Percentiles rank a stretch among this genome's conserved stretches.
These are phyloP conservation scores for Geranomyces michiganensis DNA, from an alignment of 192 early-diverging fungal species.

Conservation along the genomic window DNA sequence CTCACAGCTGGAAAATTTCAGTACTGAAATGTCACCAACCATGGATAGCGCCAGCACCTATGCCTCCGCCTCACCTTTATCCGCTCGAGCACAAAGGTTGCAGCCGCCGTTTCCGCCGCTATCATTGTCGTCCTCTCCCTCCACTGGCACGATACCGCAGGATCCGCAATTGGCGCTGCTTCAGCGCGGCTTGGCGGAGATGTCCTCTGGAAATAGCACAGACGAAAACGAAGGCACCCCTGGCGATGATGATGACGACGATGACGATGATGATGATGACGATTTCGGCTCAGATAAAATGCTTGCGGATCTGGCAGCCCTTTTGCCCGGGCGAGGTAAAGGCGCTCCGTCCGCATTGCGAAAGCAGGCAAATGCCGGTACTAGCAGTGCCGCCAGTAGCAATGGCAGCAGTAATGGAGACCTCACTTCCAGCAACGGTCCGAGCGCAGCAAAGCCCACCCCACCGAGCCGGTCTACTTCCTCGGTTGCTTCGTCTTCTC, in stretches of 20 bases:
- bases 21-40: constrained; percentile 25
- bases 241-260: neutral
- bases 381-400: too few species aligned
- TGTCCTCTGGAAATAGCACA: neutral
- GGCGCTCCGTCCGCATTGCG: neutral
- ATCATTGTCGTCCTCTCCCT: neutral
- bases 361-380: too few species aligned
- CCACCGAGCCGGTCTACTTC: constrained; percentile 3
- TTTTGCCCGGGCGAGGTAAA: constrained; percentile 24
- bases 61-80: neutral
- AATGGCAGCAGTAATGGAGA: neutral
- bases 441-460: neutral
- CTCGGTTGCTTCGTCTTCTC: neutral
- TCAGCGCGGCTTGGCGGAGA: neutral
- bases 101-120: neutral
- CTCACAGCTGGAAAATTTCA: constrained; percentile 28
- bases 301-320: constrained; percentile 24
- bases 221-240: neutral
- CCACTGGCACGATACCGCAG: neutral
- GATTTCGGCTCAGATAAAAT: constrained; percentile 20
- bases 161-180: neutral
- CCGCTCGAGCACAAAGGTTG: too few species aligned
- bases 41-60: neutral
- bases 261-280: constrained; percentile 9
- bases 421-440: neutral